phyloP scores from a whole-genome alignment of 75 land plant genomes.

The Cunninghamia lanceolata region DNA sequence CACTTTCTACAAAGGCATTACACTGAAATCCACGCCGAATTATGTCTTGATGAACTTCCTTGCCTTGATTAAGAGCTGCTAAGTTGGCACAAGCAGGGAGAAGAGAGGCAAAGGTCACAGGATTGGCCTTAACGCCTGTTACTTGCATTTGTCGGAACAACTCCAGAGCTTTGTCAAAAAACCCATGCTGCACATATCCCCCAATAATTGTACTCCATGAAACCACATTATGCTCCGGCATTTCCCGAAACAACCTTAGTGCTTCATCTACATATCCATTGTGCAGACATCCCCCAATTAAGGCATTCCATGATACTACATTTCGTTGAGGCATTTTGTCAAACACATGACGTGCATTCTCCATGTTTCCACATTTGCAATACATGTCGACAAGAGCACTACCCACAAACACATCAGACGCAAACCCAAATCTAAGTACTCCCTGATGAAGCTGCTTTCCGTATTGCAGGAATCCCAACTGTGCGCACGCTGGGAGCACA shows the following conservation, averaged over 20 bases:
- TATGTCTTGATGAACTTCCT: constrained; percentile 15
- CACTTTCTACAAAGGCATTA: constrained; percentile 7
- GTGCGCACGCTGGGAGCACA: constrained; percentile 28
- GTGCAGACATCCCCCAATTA: constrained; percentile 19
- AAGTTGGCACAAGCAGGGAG: background rate
- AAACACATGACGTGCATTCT: constrained; percentile 15
- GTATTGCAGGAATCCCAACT: constrained; percentile 11
- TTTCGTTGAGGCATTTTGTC: constrained; percentile 3
- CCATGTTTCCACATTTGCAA: constrained; percentile 14
- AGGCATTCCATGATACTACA: constrained; percentile 24
- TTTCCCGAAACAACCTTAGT: background rate
- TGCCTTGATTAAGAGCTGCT: no score
- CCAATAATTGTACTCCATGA: constrained; percentile 30
- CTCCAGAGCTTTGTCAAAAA: constrained; percentile 16
- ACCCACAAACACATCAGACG: constrained; percentile 3
- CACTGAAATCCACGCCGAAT: constrained; percentile 16
- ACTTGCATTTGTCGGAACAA: constrained; percentile 18
- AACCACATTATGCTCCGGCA: constrained; percentile 22
- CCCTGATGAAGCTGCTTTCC: constrained; percentile 4
- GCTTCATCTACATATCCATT: constrained; percentile 16
- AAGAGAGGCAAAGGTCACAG: constrained; percentile 10
- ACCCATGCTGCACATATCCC: constrained; percentile 17
- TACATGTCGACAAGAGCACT: constrained; percentile 23
- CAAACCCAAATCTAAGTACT: constrained; percentile 7
- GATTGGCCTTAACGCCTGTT: constrained; percentile 5